Base-by-base conservation (phyloP, 331 rosid species). In the Rosa hybrid region DNA sequence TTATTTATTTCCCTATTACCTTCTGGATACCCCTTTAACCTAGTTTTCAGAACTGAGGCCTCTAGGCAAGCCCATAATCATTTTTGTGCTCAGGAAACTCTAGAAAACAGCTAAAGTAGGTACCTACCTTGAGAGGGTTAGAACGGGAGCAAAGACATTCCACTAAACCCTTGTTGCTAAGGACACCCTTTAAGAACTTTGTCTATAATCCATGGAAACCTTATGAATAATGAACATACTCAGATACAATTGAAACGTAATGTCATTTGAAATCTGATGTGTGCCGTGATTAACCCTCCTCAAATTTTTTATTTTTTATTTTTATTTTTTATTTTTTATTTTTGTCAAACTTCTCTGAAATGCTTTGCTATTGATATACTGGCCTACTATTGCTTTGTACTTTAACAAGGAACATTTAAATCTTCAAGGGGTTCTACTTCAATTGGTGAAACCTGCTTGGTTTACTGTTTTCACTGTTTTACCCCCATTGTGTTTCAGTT, bases 401-500 rank as follows among this genome's bases (percentile, higher is more conserved):
- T 68, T 21, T 38, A 14, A 67, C 12, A 14, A 41, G 45, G 21
- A 39, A 42, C 51, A 8, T 6, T 38, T 12, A 41, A 2, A 20
- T 67, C 50, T 77, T 65, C 27, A n/a, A 41, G 8, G 60, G 8
- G 60, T 51, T 68, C 75, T 38, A 17, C 12, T 60, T 7, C 18
- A 53, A 53, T n/a, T 41, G 59, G n/a, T 38, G 18, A 56, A 45
- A 42, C 72, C 25, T 57, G 38, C 44, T 41, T 67, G 60, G 13
- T n/a, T 77, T 30, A 41, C 9, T 77, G 12, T 56, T 72, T 73
- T 85, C 70, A 77, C 30, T 60, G 42, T 73, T 54, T 81, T 72
- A 71, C 68, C 63, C 12, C n/a, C 62, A 56, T 54, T 84, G 20
- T 85, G 75, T 82, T 89, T 60, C 96, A 96, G 99, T 84, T 93